phyloP scores from a whole-genome alignment of 306 rosid genomes.

The Clitoria ternatea region DNA sequence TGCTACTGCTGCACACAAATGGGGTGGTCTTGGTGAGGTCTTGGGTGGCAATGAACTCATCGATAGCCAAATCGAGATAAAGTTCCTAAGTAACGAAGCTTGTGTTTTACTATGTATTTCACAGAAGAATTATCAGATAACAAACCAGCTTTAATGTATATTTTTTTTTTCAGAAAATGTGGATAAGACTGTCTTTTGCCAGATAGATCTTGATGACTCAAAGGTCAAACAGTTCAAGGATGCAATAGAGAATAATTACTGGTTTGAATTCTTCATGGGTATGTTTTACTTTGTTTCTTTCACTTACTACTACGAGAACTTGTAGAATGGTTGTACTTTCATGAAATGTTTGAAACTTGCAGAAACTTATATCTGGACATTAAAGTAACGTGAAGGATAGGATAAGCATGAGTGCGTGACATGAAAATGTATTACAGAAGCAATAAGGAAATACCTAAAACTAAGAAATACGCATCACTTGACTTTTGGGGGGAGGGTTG shows the following conservation, averaged over 20 bases:
- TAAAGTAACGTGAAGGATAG: background rate
- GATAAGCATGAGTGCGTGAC: background rate
- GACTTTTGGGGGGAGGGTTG: background rate
- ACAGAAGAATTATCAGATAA: background rate
- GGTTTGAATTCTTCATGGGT: slow-evolving; percentile 99
- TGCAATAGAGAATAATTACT: slow-evolving; percentile 90
- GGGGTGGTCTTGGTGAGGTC: slow-evolving; percentile 99
- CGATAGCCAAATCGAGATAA: slow-evolving; percentile 80
- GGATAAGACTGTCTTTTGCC: slow-evolving; percentile 70
- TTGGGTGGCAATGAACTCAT: slow-evolving; percentile 98
- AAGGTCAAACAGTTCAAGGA: slow-evolving; percentile 85
- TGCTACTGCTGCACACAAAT: slow-evolving; percentile 73
- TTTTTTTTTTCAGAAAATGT: slow-evolving; percentile 59
- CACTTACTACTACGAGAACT: background rate
- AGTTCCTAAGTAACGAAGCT: slow-evolving; percentile 56
- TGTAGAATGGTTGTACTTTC: slow-evolving; percentile 6
- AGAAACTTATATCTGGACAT: background rate
- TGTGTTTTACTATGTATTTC: background rate
- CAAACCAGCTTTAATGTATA: slow-evolving; percentile 14
- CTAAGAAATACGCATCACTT: background rate
- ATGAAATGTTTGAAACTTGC: slow-evolving; percentile 18
- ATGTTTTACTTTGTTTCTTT: slow-evolving; percentile 35
- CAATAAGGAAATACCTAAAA: background rate
- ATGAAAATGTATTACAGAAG: background rate
- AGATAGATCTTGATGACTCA: slow-evolving; percentile 55